Base-by-base conservation (phyloP, 2,329 filamentous ascomycete genomes). In the Colletotrichum tropicicola region DNA sequence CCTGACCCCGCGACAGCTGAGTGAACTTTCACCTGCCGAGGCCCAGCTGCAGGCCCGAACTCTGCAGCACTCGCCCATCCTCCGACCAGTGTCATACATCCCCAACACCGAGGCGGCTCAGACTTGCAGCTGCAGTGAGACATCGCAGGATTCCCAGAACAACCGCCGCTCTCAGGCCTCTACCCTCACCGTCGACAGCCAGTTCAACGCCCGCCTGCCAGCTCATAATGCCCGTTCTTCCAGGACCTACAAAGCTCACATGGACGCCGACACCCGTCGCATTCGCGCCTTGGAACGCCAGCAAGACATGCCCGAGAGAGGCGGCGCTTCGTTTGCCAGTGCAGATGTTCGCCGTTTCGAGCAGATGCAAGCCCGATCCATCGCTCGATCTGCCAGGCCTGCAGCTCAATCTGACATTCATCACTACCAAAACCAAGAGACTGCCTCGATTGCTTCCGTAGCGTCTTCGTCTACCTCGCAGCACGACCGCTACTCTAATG, bases 131-230 rank as follows among this genome's bases (percentile, higher is more conserved):
- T 8, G 23, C n/a, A 51, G 35, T 17, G 62, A 52, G 17, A 12
- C 32, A n/a, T 48, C 44, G 13, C 19, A 56, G 3, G 15, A 21
- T 7, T 17, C 21, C 7, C 15, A 32, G 19, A 10, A 17, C 27
- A 32, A 23, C 10, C 17, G 28, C 21, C 48, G 25, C 47, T 65
- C 57, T 9, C 23, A n/a, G 21, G 62, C 58, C 21, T 30, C 62
- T n/a, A 30, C 27, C 6, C 32, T 41, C n/a, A 51, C 21, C 15
- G 15, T 23, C 19, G 47, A 27, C 17, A 51, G 54, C 43, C 45
- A 39, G 28, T 30, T 19, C 7, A 47, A 15, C 32, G 43, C 17
- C 39, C 32, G 19, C 21, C 43, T 48, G 21, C 43, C 54, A 30
- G 23, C 17, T 17, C 54, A 57, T 30, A 23, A 57, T 57, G 54